Evolutionary conservation across 768 basidiomycete genomes (phyloP), one percentile per base, ranked within the genome.

Genomic region (Candolleomyces eurysporus): DNA sequence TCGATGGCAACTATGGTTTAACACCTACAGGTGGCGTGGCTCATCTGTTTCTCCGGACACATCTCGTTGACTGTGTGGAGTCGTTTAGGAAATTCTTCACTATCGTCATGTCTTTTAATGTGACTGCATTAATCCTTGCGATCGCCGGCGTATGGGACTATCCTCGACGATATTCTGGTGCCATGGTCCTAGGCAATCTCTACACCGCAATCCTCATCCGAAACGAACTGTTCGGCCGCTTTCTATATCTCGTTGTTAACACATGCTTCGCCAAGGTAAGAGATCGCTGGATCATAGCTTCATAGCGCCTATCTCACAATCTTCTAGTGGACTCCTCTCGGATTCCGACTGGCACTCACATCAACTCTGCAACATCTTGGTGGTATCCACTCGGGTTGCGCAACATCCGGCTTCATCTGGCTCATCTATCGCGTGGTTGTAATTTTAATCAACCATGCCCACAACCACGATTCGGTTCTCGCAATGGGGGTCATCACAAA

Each of bases 311-410:
- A 19, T 50, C 46, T 36, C 46, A 16, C 21, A 26, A 48, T 22
- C 43, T 57, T 39, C 55, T 66, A 82, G 79, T 82, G 80, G 80
- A 65, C 79, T 16, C 80, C 80, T 42, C 70, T 82, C 11, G 66
- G 66, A 73, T 90, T 84, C 68, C 81, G 90, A 57, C 78, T 91
- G 7, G 87, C 76, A 32, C 90, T 87, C 70, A 92, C 90, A 7
- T 91, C 90, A 17, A 78, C 84, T 5, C 78, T 92, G 21, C 80
- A 89, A 77, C 91, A 93, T 70, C 82, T 93, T 14, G 91, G 91
- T 5, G 91, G 91, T 21, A 90, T 92, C 64, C 91, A 93, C 68
- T 88, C 87, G n/a, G 90, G 91, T 31, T 92, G 91, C 70, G 90
- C 90, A 3, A 74, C 82, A 26, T 91, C 90, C 36, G 91, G 89